Base-by-base conservation (phyloP, 2,329 filamentous ascomycete genomes). In the Massarina eburnea region DNA sequence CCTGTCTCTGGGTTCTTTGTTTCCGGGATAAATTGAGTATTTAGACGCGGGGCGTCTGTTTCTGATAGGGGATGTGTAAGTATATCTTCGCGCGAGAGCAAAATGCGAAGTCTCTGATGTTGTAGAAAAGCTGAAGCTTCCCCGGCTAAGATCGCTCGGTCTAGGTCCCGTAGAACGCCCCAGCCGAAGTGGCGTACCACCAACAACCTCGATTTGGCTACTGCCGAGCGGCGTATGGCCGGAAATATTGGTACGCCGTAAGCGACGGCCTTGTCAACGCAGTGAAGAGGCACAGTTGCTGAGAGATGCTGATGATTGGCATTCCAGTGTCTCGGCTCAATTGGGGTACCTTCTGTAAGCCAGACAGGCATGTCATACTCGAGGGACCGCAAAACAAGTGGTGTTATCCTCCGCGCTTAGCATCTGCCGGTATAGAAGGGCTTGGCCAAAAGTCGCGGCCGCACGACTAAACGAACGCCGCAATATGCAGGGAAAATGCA, bases 201-300 rank as follows among this genome's bases (percentile, higher is more conserved):
- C n/a, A n/a, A n/a, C 12, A 30, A 6, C 5, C 27, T 14, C 27
- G 5, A 30, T 34, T 34, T 22, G 20, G 19, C 35, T 9, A 24
- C 12, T 26, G 4, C 35, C 35, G 19, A 38, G 15, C 17, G 4
- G 8, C 22, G 19, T 24, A 26, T 38, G 35, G 35, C 24, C 35
- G 35, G 21, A 26, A 30, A 40, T 12, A 32, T 32, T 29, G 24
- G 21, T 12, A 8, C 29, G 3, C 19, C 10, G 14, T 40, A 27
- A 40, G 17, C 12, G 24, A 20, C 34, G n/a, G 39, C 39, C 39
- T 33, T 32, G 24, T 17, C 27, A 20, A 41, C 19, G 39, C 29
- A 22, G 15, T 8, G 19, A 3, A 41, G 39, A 41, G 39, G 39
- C 39, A 41, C 39, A 41, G 38, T n/a, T 24, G 36, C 36, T 15